Conservation (phyloP, 2,329 filamentous ascomycete species). For the Apiospora aurea region DNA sequence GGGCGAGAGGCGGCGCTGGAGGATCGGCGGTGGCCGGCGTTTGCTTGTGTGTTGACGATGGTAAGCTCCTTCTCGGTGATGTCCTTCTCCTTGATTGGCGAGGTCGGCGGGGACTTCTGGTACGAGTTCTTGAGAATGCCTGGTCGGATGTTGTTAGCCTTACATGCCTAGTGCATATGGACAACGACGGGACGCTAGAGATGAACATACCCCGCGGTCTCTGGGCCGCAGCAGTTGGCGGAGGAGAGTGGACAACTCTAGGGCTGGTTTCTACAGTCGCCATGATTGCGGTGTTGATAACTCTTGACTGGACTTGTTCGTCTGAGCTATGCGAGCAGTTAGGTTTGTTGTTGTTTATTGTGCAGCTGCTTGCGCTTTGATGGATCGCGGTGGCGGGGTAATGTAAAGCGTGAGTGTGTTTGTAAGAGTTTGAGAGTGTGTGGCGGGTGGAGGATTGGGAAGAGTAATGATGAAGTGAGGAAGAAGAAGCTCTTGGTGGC, state of each 20-base stretch:
- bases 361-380: slow-evolving; percentile 8
- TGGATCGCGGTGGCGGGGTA: background rate
- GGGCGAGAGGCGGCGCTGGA: slow-evolving; percentile 75
- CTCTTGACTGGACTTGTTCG: background rate
- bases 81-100: slow-evolving; percentile 50
- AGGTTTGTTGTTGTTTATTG: slow-evolving; percentile 6
- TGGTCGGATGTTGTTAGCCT: slow-evolving; percentile 44
- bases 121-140: slow-evolving; percentile 87
- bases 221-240: slow-evolving; percentile 28
- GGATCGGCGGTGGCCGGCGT: slow-evolving; percentile 87
- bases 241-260: slow-evolving; percentile 33
- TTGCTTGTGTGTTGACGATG: slow-evolving; percentile 91
- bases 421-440: background rate
- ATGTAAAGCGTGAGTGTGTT: background rate
- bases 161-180: slow-evolving; percentile 5
- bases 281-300: slow-evolving; percentile 32
- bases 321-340: slow-evolving; percentile 2
- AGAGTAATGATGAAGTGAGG: background rate
- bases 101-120: slow-evolving; percentile 16
- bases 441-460: background rate
- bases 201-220: slow-evolving; percentile 40
- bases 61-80: slow-evolving; percentile 85
- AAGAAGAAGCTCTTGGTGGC: slow-evolving; percentile 17
- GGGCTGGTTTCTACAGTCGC: slow-evolving; percentile 40
- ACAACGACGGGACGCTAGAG: background rate